Base-by-base conservation (phyloP, 2,329 filamentous ascomycete species). In the Lecanoromycetidae sp. region DNA sequence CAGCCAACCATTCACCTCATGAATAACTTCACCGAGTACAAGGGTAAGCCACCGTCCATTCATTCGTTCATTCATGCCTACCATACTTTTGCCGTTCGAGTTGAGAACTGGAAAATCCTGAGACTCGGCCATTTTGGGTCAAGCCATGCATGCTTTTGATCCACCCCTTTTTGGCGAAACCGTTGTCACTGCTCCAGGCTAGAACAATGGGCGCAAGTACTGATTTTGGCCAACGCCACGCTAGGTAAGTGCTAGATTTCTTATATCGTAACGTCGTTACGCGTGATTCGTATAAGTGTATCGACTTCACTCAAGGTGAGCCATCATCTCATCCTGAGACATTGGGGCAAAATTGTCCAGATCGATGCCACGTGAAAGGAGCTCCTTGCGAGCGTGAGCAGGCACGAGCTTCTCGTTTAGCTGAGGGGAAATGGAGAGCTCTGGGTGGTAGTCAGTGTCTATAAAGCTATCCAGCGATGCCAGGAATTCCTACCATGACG, bases 301-400 rank as follows among this genome's bases (percentile, higher is more conserved):
- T 27, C 23, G 17, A 19, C 25, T 67, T 88, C 83, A 98, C 70
- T 98, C 91, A 67, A 98, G 75, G 67, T 88, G 87, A 50, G 91
- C 91, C 71, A 94, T 86, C 91, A 98, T 96, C 66, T 95, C 87
- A 60, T 91, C 83, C 73, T 87, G 94, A 60, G 83, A 72, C 71
- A 98, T 74, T 37, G 90, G 90, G 58, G 80, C 87, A 67, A 98
- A 85, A 66, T 88, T 88, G 67, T 95, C 87, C 60, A 95, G 87
- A 64, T 96, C 88, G 57, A 98, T 76, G 46, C 86, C 88, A 59
- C 80, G 80, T 39, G 81, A 75, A 53, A 77, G 77, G 51, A 98
- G 75, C 50, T 79, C 73, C 19, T 85, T 71, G 59, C 81, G 81
- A 58, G 87, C 79, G 66, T 96, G 88, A 54, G 76, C 68, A 51